Conservation (phyloP, 164 flowering plant genomes). For the Warburgia ugandensis region DNA sequence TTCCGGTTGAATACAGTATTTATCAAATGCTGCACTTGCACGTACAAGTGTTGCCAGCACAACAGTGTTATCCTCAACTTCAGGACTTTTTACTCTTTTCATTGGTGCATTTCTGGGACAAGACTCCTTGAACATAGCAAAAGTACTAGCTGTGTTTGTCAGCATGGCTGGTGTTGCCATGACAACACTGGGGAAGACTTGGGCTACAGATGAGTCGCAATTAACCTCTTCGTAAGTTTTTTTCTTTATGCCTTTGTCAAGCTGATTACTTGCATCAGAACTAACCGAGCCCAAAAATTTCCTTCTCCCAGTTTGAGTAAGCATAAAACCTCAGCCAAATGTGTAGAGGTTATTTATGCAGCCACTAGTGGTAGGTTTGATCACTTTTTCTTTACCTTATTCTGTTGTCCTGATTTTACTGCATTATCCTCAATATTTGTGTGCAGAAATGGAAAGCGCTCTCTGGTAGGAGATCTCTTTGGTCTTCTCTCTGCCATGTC, state of each 20-base stretch:
- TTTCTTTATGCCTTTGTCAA: neutral
- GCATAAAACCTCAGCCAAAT: too few relatives aligned
- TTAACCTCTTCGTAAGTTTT: conserved; percentile 51
- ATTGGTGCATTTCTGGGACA: conserved; percentile 80
- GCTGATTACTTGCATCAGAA: too few relatives aligned
- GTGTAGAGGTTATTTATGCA: too few relatives aligned
- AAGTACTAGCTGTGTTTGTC: conserved; percentile 87
- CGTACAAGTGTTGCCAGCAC: conserved; percentile 98
- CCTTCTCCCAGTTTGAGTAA: too few relatives aligned
- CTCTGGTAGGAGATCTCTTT: conserved; percentile 94
- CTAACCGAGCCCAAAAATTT: too few relatives aligned
- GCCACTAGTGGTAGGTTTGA: too few relatives aligned
- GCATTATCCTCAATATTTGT: too few relatives aligned
- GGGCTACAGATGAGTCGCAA: conserved; percentile 87
- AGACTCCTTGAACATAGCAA: conserved; percentile 74
- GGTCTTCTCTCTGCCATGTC: conserved; percentile 92
- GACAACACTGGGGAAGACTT: conserved; percentile 98
- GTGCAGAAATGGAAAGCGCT: conserved; percentile 68
- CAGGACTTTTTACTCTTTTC: conserved; percentile 96
- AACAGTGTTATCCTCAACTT: conserved; percentile 91
- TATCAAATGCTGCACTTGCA: conserved; percentile 96
- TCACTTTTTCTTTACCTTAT: too few relatives aligned
- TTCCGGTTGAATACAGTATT: conserved; percentile 47
- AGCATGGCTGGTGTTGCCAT: conserved; percentile 95
- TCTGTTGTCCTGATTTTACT: too few relatives aligned